Conservation (phyloP, 495 filamentous ascomycete genomes). For the Zalerion maritima region DNA sequence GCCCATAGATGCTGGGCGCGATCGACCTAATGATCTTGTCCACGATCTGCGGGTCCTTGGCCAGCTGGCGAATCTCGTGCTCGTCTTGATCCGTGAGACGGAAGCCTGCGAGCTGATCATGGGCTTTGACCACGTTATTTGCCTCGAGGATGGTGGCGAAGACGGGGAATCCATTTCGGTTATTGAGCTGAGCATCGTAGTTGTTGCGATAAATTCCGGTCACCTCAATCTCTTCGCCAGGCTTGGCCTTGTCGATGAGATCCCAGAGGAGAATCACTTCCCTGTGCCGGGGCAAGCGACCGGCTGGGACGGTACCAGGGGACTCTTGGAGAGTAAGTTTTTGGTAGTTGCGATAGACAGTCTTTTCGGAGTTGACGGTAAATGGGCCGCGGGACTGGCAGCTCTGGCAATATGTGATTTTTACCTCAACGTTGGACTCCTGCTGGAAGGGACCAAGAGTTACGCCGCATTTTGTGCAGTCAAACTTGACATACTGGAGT, state of each 20-base stretch:
- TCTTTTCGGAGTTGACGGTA: slow-evolving; percentile 92
- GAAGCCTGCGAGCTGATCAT: slow-evolving; percentile 97
- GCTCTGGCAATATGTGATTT: slow-evolving; percentile 91
- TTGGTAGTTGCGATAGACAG: slow-evolving; percentile 98
- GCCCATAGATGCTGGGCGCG: slow-evolving; percentile 93
- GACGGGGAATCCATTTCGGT: slow-evolving; percentile 97
- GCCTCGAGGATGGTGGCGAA: slow-evolving; percentile 97
- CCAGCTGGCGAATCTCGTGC: slow-evolving; percentile 72
- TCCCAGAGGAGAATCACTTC: slow-evolving; percentile 96
- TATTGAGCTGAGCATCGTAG: slow-evolving; percentile 94
- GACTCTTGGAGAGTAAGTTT: slow-evolving; percentile 96
- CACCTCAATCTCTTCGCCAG: slow-evolving; percentile 93
- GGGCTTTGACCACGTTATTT: slow-evolving; percentile 91
- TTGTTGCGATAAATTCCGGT: slow-evolving; percentile 97
- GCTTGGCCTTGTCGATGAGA: slow-evolving; percentile 91
- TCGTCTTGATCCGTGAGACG: slow-evolving; percentile 92
- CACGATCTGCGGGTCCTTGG: slow-evolving; percentile 78
- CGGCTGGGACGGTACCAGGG: slow-evolving; percentile 90
- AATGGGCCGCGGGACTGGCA: slow-evolving; percentile 95
- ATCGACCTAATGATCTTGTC: slow-evolving; percentile 93
- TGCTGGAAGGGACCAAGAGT: slow-evolving; percentile 95
- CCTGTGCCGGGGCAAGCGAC: slow-evolving; percentile 84
- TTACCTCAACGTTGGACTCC: slow-evolving; percentile 89
- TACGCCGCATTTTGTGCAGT: slow-evolving; percentile 83
- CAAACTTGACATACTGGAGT: slow-evolving; percentile 93